Evolutionary conservation across 495 filamentous ascomycete genomes (phyloP), one percentile per base, ranked within the genome.

Genomic region (Aeminium ludgeri): DNA sequence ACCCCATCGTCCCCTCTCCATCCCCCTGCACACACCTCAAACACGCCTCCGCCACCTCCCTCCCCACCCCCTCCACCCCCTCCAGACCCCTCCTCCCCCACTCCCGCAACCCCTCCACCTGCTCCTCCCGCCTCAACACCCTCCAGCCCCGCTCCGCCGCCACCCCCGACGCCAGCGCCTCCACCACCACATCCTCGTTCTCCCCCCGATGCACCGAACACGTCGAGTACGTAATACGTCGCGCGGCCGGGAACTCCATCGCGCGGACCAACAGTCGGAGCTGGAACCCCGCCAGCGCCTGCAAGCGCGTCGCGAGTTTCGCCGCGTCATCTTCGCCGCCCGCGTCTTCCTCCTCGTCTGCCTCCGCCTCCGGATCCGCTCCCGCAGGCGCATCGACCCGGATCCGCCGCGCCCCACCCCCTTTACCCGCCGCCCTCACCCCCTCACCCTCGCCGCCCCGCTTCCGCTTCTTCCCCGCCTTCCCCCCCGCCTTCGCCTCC

Each of bases 131-230:
- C 33, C 58, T 62, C 50, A 87, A 51, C 20, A 95, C 65, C 19
- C 69, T 61, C 89, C 89, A 97, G 1, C 87, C 83, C 18, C 74
- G 53, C 36, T 65, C 55, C 36, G 60, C 63, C 0, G 85, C 87
- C 3, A 80, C 57, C 0, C 72, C 60, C 0, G 80, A 82, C 3
- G 51, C 45, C 30, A 96, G 55, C 6, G 85, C 76, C 16, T 68
- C 64, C 13, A 73, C 38, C 6, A 94, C 85, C 0, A 95, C 89
- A 18, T 66, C 55, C 55, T 97, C 89, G 53, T 97, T 96, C 57
- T 97, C 89, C 29, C 76, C 67, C 1, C 74, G 63, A 55, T 94
- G 72, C 18, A 92, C 64, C 0, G 89, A 96, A 55, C 89, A 97
- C 0, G 89, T 97, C 30, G 80, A 86, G 55, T 97, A 97, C 0